Conservation (phyloP, 805 yeast species). For the Yamadazyma phyllophila region DNA sequence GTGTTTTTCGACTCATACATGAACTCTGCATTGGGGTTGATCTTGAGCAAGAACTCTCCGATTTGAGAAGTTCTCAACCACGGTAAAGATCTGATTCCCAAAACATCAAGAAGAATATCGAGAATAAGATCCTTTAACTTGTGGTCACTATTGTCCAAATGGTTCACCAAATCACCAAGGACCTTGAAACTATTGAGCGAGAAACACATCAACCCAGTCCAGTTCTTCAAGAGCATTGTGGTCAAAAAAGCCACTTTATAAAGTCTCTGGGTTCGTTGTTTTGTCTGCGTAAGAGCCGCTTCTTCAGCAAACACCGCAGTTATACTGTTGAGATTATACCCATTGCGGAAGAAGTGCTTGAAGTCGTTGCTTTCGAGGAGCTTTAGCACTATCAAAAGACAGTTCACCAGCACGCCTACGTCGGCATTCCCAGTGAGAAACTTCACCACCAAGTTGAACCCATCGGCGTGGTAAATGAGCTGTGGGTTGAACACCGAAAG, state of each 20-base stretch:
- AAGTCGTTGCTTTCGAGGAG: slow-evolving; percentile 58
- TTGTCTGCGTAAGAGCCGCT: slow-evolving; percentile 21
- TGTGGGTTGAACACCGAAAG: slow-evolving; percentile 38
- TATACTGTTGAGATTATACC: slow-evolving; percentile 60
- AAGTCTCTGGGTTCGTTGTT: slow-evolving; percentile 51
- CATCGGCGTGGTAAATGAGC: slow-evolving; percentile 48
- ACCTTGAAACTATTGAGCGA: slow-evolving; percentile 55
- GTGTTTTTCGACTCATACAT: neutral
- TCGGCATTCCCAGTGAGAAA: slow-evolving; percentile 39
- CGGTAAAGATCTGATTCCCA: slow-evolving; percentile 58
- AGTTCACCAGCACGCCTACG: slow-evolving; percentile 14
- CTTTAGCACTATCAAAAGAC: slow-evolving; percentile 40
- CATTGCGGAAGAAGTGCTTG: slow-evolving; percentile 53
- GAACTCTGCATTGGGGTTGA: slow-evolving; percentile 5
- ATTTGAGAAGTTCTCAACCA: slow-evolving; percentile 39
- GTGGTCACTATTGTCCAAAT: slow-evolving; percentile 59
- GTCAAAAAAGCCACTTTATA: slow-evolving; percentile 61
- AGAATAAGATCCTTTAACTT: slow-evolving; percentile 59
- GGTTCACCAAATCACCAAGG: slow-evolving; percentile 55
- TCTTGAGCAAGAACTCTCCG: slow-evolving; percentile 18
- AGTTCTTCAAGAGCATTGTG: slow-evolving; percentile 59
- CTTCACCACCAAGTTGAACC: slow-evolving; percentile 49
- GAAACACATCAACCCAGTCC: slow-evolving; percentile 74
- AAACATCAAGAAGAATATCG: slow-evolving; percentile 67
- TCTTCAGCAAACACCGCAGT: slow-evolving; percentile 69